These are phyloP conservation scores for Chaetomiaceae sp. DNA, from an alignment of 2,329 filamentous ascomycete genomes.

Conservation along the genomic window DNA sequence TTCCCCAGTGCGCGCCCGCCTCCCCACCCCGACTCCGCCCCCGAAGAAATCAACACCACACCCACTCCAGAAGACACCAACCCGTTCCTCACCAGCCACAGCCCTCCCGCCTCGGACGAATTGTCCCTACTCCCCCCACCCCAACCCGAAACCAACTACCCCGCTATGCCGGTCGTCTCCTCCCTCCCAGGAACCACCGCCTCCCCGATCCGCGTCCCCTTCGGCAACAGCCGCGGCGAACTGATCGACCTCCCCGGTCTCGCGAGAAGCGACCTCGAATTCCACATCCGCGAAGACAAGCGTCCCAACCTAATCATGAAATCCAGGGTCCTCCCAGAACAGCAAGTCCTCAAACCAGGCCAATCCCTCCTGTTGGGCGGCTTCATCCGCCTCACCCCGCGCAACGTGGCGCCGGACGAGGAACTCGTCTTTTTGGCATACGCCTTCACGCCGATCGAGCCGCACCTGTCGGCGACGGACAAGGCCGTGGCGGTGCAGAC, in stretches of 20 bases:
- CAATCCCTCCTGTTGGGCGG: constrained; percentile 82
- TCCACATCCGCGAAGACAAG: constrained; percentile 63
- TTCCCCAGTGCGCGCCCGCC: constrained; percentile 16
- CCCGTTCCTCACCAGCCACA: constrained; percentile 10
- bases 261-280: constrained; percentile 66
- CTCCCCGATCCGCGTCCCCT: constrained; percentile 88
- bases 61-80: neutral
- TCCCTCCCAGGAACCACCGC: constrained; percentile 88
- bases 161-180: constrained; percentile 81
- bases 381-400: constrained; percentile 80
- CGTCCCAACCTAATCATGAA: constrained; percentile 73
- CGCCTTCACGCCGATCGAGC: constrained; percentile 73
- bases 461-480: constrained; percentile 72
- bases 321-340: constrained; percentile 66
- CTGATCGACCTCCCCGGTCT: constrained; percentile 90
- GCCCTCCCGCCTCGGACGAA: constrained; percentile 31
- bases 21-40: neutral
- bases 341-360: constrained; percentile 66
- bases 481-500: constrained; percentile 74
- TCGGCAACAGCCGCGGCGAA: constrained; percentile 80
- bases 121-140: constrained; percentile 68
- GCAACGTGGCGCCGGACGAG: constrained; percentile 50
- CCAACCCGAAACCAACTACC: constrained; percentile 68
- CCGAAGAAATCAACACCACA: neutral
- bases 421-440: constrained; percentile 68